Base-by-base conservation (phyloP, 306 rosid species). In the Glycyrrhiza uralensis region DNA sequence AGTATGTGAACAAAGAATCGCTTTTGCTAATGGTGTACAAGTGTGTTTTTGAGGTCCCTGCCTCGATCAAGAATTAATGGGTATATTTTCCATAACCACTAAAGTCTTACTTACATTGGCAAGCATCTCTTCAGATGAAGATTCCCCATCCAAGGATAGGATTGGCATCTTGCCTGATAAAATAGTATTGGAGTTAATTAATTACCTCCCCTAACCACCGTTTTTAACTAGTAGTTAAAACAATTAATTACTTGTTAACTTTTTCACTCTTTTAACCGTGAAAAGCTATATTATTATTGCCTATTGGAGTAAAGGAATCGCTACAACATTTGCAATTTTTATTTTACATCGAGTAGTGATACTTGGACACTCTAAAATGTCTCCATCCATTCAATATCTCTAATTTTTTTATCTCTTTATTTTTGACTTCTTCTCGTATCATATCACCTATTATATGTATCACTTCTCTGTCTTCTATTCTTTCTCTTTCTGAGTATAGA, bases 251-350 rank as follows among this genome's bases (percentile, higher is more conserved):
- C n/a, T 42, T 42, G 50, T 24, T 51, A 51, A 51, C 33, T 17
- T 50, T 63, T 49, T 36, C 7, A 49, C 35, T 57, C 28, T 60
- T 45, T 35, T 39, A 23, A 70, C 42, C 18, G 46, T 22, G 26
- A n/a, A 26, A 14, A 59, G 65, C 51, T 49, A 15, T 24, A 77
- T n/a, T 60, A 60, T n/a, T n/a, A n/a, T n/a, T 13, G 47, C 42
- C 70, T 57, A 50, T 79, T 79, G 36, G 83, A 38, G 13, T 0
- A 67, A 66, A 13, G 58, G 70, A 69, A 50, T 69, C 8, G 69
- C 6, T 59, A 58, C 50, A 18, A 76, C 15, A 12, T 20, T 11
- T 23, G 15, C 12, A 35, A 39, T 24, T 71, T n/a, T n/a, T n/a
- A n/a, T n/a, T n/a, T n/a, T n/a, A n/a, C n/a, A n/a, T n/a, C n/a